These are phyloP conservation scores for Ogataea sp. DNA, from an alignment of 805 yeast species.

Conservation along the genomic window DNA sequence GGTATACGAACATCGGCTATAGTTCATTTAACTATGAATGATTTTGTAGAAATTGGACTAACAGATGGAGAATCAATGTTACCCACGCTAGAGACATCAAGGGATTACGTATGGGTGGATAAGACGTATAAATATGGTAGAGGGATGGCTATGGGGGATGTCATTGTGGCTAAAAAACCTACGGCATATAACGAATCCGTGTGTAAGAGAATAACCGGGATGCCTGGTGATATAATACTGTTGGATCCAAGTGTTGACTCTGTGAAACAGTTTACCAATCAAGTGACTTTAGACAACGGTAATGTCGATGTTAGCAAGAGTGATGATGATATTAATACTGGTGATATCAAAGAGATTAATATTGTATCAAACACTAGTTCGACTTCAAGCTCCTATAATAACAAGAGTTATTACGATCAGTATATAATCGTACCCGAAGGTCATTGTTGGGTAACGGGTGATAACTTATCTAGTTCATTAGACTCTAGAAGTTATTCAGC, in stretches of 20 bases:
- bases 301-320: not conserved
- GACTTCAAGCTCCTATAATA: slow-evolving; percentile 10
- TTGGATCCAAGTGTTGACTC: slow-evolving; percentile 70
- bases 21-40: slow-evolving; percentile 41
- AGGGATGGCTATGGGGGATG: slow-evolving; percentile 70
- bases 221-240: slow-evolving; percentile 86
- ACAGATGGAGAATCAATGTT: slow-evolving; percentile 94
- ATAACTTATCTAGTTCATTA: slow-evolving; percentile 75
- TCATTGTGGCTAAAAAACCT: slow-evolving; percentile 84
- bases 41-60: slow-evolving; percentile 29
- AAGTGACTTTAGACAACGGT: not conserved
- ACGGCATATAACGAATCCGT: slow-evolving; percentile 79
- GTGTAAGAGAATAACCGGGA: slow-evolving; percentile 89
- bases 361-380: too few relatives aligned
- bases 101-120: slow-evolving; percentile 74
- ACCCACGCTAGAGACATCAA: slow-evolving; percentile 69
- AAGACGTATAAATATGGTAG: slow-evolving; percentile 60
- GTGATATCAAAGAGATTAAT: not conserved
- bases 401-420: slow-evolving; percentile 29
- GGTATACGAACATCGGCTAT: slow-evolving; percentile 53
- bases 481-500: slow-evolving; percentile 88
- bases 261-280: slow-evolving; percentile 23
- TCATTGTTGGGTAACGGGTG: slow-evolving; percentile 97
- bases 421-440: slow-evolving; percentile 83
- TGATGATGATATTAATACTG: not conserved